Percentiles rank a stretch among this genome's conserved stretches.
phyloP scores from a whole-genome alignment of 2,329 filamentous ascomycete species.

The Fusarium penzigii region DNA sequence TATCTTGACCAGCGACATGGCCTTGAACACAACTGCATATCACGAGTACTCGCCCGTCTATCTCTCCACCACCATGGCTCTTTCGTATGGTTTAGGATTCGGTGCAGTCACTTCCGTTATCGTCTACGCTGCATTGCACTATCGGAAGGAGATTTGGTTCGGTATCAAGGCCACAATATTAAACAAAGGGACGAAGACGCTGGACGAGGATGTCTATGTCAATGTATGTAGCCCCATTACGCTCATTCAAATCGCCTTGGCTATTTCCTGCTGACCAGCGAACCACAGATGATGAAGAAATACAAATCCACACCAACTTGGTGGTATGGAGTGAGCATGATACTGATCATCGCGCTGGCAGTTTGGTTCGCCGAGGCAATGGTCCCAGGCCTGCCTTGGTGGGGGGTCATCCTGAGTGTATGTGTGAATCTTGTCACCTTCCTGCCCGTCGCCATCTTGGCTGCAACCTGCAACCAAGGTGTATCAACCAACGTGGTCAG shows the following conservation, averaged over 20 bases:
- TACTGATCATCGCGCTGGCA: constrained; percentile 42
- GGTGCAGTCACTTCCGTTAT: constrained; percentile 56
- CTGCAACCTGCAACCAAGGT: constrained; percentile 51
- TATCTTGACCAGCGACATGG: constrained; percentile 54
- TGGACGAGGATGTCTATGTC: no score
- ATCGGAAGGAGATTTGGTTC: constrained; percentile 49
- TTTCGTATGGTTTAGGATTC: constrained; percentile 60
- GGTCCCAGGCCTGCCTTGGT: constrained; percentile 47
- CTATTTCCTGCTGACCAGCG: no score
- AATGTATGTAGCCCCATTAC: no score
- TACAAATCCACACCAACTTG: constrained; percentile 55
- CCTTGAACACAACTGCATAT: constrained; percentile 58
- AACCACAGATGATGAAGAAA: no score
- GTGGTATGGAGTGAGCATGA: no score
- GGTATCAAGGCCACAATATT: constrained; percentile 45
- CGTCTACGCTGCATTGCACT: constrained; percentile 52
- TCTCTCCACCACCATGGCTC: constrained; percentile 55
- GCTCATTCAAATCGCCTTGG: no score
- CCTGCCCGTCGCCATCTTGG: constrained; percentile 47
- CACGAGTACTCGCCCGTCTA: constrained; percentile 56
- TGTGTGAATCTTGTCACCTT: constrained; percentile 42
- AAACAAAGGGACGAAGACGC: constrained; percentile 33
- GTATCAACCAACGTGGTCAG: constrained; percentile 51
- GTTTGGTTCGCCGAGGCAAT: constrained; percentile 52
- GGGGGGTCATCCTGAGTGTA: constrained; percentile 43